Evolutionary conservation across 2,329 filamentous ascomycete species (phyloP).

Genomic region (Mycosphaerella sp.): DNA sequence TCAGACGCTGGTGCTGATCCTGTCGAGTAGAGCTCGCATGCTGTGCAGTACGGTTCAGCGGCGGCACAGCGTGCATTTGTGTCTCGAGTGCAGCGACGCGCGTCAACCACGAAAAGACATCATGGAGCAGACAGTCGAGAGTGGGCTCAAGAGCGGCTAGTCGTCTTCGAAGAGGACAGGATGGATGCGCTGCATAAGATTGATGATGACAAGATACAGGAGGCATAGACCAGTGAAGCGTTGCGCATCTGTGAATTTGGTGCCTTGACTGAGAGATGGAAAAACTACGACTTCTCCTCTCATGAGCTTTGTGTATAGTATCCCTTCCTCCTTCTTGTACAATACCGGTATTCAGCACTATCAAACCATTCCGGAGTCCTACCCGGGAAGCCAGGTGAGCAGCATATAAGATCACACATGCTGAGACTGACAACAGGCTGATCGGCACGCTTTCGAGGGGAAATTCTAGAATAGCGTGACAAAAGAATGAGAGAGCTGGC

Average conservation of each 20-base stretch:
- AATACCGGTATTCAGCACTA: background rate
- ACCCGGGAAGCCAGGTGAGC: background rate
- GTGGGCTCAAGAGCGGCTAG: background rate
- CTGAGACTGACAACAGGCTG: background rate
- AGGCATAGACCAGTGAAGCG: background rate
- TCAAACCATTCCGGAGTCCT: background rate
- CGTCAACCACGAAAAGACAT: too few relatives aligned
- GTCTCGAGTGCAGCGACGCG: background rate
- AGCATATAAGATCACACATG: background rate
- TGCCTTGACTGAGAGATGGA: background rate
- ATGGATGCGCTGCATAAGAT: background rate
- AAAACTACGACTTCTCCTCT: background rate
- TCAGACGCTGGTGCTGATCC: constrained; percentile 27
- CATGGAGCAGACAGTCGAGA: background rate
- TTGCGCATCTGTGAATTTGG: background rate
- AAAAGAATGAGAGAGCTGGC: too few relatives aligned
- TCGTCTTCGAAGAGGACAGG: background rate
- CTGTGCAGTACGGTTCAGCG: background rate
- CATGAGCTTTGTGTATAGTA: background rate
- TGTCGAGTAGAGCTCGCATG: constrained; percentile 26
- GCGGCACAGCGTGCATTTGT: background rate
- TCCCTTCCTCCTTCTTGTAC: background rate
- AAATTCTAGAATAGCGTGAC: too few relatives aligned
- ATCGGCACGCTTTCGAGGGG: too few relatives aligned
- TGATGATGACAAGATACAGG: background rate